These are phyloP conservation scores for Phoenix roebelenii DNA, from an alignment of 176 grass and related monocot species.

Conservation along the genomic window DNA sequence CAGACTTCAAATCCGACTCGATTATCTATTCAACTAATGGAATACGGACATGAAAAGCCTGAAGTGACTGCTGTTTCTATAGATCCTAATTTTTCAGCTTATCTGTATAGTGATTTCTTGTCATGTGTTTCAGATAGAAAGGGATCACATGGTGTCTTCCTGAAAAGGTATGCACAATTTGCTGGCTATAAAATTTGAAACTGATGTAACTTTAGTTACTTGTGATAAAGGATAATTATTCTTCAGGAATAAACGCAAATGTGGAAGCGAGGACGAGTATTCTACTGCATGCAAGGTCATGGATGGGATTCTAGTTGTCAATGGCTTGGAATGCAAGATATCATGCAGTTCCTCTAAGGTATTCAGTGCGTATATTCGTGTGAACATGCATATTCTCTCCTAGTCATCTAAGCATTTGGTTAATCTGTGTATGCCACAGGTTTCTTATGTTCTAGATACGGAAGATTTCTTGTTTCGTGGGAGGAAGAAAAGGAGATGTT, in stretches of 20 bases:
- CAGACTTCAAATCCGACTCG: conserved; percentile 60
- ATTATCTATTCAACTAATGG: conserved; percentile 86
- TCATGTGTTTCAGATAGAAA: conserved; percentile 42
- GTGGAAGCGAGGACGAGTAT: conserved; percentile 39
- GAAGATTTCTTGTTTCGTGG: conserved; percentile 81
- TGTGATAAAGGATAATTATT: not conserved
- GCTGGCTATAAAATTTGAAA: no score
- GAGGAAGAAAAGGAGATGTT: conserved; percentile 41
- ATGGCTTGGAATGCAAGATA: conserved; percentile 98
- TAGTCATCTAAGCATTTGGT: not conserved
- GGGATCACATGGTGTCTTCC: conserved; percentile 47
- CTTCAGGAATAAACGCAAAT: conserved; percentile 74
- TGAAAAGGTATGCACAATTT: conserved; percentile 46
- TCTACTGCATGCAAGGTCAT: conserved; percentile 42
- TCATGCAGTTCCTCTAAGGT: conserved; percentile 78
- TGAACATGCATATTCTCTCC: not conserved
- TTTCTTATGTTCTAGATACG: conserved; percentile 84
- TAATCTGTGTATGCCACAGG: conserved; percentile 26
- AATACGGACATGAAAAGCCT: conserved; percentile 89
- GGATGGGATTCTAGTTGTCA: conserved; percentile 54
- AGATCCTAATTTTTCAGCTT: conserved; percentile 93
- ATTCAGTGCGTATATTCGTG: not conserved
- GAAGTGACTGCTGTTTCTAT: conserved; percentile 84
- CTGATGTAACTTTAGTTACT: no score
- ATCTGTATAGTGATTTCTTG: conserved; percentile 59